Percentiles rank a stretch among this genome's conserved stretches.
phyloP scores from a whole-genome alignment of 2,329 filamentous ascomycete species.

The Camptophora hylomeconis region DNA sequence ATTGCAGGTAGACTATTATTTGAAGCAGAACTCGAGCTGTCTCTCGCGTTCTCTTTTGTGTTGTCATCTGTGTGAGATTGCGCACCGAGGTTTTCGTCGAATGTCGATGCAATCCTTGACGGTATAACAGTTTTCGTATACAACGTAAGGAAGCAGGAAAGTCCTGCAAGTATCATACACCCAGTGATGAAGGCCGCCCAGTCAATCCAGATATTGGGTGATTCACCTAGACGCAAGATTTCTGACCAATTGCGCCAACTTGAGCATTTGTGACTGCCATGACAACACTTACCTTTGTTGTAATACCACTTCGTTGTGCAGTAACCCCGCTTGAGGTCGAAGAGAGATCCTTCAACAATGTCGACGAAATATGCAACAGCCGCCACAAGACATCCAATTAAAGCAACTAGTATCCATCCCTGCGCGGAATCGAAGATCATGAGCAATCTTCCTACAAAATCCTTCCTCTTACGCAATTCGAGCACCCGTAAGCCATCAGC shows the following conservation, averaged over 20 bases:
- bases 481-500: conserved; percentile 85
- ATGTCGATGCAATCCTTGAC: conserved; percentile 63
- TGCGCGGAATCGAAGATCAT: conserved; percentile 76
- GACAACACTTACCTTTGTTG: conserved; percentile 56
- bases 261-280: conserved; percentile 39
- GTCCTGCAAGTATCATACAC: conserved; percentile 55
- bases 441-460: conserved; percentile 65
- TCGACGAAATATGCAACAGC: conserved; percentile 79
- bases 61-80: conserved; percentile 22
- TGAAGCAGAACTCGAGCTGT: conserved; percentile 29
- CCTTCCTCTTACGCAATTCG: conserved; percentile 65
- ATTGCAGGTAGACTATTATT: conserved; percentile 22
- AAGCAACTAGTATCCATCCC: conserved; percentile 84
- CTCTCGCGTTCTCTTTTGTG: conserved; percentile 30
- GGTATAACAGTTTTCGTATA: conserved; percentile 90
- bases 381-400: conserved; percentile 79
- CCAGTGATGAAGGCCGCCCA: conserved; percentile 62
- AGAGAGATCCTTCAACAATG: conserved; percentile 70
- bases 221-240: conserved; percentile 40
- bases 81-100: conserved; percentile 86
- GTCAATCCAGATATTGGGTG: conserved; percentile 51
- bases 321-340: conserved; percentile 85
- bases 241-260: conserved; percentile 55
- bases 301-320: conserved; percentile 61
- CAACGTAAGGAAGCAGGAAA: conserved; percentile 68